Base-by-base conservation (phyloP, 2,329 filamentous ascomycete genomes). In the Fusarium armeniacum region DNA sequence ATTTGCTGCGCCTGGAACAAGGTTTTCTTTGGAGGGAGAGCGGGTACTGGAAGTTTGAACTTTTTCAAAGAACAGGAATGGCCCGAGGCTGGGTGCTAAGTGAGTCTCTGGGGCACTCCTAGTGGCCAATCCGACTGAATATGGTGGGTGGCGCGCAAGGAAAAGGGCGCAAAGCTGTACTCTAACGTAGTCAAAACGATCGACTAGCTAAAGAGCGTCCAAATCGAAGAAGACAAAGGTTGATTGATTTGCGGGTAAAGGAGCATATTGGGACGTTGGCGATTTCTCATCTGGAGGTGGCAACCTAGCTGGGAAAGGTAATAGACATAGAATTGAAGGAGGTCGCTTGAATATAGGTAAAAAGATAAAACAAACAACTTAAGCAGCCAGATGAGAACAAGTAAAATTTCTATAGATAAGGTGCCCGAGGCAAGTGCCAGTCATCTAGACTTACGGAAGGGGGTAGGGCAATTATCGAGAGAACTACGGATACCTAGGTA, bases 1-100 rank as follows among this genome's bases (percentile, higher is more conserved):
- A 59, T 66, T 70, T 69, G 26, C 54, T 64, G 43, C 58, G 50
- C 50, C 53, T 57, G 50, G 45, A 65, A 50, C 68, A 71, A 62
- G 64, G 64, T 69, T 71, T 71, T 61, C 52, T 33, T 50, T 8
- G 49, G 49, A 52, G 33, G 26, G 26, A 45, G 32, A 51, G 52
- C 40, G 57, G 55, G 60, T 65, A 49, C 38, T 38, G 20, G 35
- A 46, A 52, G 24, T 41, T 52, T 41, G 49, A 52, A 52, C 49
- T 36, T 41, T 35, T 38, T 15, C 20, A 38, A 45, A 51, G 55
- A 57, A 41, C 26, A 62, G 41, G 58, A 56, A 62, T 62, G 35
- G 51, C 46, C 41, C 33, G 38, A 20, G n/a, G 44, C 38, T 26
- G 26, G 45, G 41, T 57, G 44, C 54, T 22, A 67, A 56, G 62